Percentiles rank a stretch among this genome's conserved stretches.
phyloP scores from a whole-genome alignment of 768 basidiomycete genomes.

The Tulasnella sp. region DNA sequence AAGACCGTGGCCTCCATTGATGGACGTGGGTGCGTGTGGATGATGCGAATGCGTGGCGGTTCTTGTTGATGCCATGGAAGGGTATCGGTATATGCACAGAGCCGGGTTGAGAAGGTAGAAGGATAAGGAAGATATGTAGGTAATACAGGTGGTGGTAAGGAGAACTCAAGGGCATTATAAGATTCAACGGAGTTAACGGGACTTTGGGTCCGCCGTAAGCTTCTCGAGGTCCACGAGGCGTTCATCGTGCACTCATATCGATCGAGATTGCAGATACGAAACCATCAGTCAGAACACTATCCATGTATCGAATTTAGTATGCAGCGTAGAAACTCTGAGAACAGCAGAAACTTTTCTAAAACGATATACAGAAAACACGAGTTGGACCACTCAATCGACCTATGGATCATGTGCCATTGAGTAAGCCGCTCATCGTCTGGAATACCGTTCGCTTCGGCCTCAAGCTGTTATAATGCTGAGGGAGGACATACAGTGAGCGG shows the following conservation, averaged over 20 bases:
- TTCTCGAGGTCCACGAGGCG: too few species aligned
- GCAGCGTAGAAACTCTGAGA: too few species aligned
- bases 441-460: slow-evolving; percentile 35
- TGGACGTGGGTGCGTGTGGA: slow-evolving; percentile 2
- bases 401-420: too few species aligned
- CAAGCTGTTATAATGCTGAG: slow-evolving; percentile 81
- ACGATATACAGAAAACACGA: too few species aligned
- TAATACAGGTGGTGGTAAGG: background rate
- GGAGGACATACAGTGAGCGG: slow-evolving; percentile 12
- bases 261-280: too few species aligned
- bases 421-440: background rate
- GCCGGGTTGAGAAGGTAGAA: background rate
- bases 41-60: slow-evolving; percentile 4
- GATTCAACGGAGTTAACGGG: background rate
- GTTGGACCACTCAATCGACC: too few species aligned
- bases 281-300: too few species aligned
- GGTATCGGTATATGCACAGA: background rate
- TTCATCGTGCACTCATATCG: too few species aligned
- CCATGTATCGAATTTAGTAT: too few species aligned
- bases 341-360: too few species aligned
- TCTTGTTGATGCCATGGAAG: slow-evolving; percentile 14
- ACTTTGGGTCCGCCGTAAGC: too few species aligned
- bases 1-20: background rate
- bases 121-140: background rate
- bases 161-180: background rate